A percentile compares a stretch with the other conserved stretches of the same genome.
phyloP scores from a whole-genome alignment of 2,329 filamentous ascomycete genomes.

The Elsinoe batatas region DNA sequence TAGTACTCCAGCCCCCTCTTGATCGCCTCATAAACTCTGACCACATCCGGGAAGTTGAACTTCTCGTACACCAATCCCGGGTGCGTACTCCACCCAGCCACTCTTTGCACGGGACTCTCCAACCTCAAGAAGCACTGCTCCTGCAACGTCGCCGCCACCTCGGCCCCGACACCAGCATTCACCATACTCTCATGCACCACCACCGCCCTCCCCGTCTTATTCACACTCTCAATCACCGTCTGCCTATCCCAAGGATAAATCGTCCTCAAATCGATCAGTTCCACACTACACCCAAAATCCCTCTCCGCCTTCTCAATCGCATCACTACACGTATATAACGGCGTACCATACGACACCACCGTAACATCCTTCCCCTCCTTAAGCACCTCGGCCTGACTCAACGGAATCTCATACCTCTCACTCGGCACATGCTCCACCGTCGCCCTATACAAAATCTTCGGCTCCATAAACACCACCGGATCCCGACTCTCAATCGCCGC shows the following conservation, averaged over 20 bases:
- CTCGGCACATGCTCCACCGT: conserved; percentile 85
- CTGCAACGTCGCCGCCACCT: conserved; percentile 80
- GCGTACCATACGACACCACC: conserved; percentile 79
- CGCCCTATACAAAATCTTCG: conserved; percentile 84
- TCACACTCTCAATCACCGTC: conserved; percentile 70
- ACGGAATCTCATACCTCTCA: conserved; percentile 68
- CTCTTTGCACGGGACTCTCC: conserved; percentile 74
- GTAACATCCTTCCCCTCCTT: conserved; percentile 74
- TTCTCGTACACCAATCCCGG: conserved; percentile 66
- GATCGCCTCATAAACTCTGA: conserved; percentile 50
- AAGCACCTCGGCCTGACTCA: conserved; percentile 76
- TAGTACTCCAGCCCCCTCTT: conserved; percentile 38
- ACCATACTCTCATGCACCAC: conserved; percentile 90
- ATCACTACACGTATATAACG: conserved; percentile 70
- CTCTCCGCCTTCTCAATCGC: conserved; percentile 71
- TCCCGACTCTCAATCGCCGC: conserved; percentile 69
- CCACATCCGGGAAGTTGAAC: conserved; percentile 67
- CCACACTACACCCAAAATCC: conserved; percentile 62
- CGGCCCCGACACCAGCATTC: conserved; percentile 79
- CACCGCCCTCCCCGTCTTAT: conserved; percentile 75
- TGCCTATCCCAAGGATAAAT: conserved; percentile 87
- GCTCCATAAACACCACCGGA: conserved; percentile 87
- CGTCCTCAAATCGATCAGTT: conserved; percentile 80
- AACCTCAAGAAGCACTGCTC: conserved; percentile 75
- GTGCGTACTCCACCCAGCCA: conserved; percentile 86